Conservation (phyloP, 2,329 filamentous ascomycete genomes). For the Ophiostoma quercus region DNA sequence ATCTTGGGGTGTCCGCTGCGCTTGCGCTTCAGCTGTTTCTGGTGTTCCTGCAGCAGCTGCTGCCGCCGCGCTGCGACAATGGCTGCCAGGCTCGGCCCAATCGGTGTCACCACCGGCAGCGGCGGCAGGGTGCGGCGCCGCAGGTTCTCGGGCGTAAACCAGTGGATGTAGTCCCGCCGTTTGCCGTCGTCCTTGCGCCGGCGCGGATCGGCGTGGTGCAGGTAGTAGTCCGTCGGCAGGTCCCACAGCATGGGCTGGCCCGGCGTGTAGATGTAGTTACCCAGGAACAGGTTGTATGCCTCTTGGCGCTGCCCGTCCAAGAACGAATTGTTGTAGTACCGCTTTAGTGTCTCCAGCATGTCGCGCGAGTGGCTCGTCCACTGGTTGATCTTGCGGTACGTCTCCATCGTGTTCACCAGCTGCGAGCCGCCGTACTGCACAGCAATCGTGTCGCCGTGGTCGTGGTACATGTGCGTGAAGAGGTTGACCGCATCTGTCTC, state of each 20-base stretch:
- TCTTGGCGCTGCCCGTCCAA: slow-evolving; percentile 96
- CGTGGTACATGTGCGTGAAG: slow-evolving; percentile 97
- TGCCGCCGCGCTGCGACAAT: background rate
- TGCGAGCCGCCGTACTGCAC: slow-evolving; percentile 97
- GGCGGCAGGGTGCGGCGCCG: slow-evolving; percentile 57
- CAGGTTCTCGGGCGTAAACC: slow-evolving; percentile 75
- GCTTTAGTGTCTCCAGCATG: slow-evolving; percentile 98
- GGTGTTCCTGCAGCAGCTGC: slow-evolving; percentile 13
- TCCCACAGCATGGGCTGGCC: slow-evolving; percentile 97
- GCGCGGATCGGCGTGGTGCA: slow-evolving; percentile 82
- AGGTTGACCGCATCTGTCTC: slow-evolving; percentile 94
- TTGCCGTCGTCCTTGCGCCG: slow-evolving; percentile 50
- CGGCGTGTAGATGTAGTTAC: slow-evolving; percentile 84
- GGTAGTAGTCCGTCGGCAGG: slow-evolving; percentile 86
- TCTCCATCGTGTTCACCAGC: slow-evolving; percentile 98
- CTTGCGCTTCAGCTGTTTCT: slow-evolving; percentile 16
- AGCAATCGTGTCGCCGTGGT: slow-evolving; percentile 95
- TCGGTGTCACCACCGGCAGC: slow-evolving; percentile 27
- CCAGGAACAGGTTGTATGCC: slow-evolving; percentile 94
- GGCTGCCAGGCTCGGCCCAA: slow-evolving; percentile 46
- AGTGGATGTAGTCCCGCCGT: slow-evolving; percentile 67
- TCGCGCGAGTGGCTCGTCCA: slow-evolving; percentile 97
- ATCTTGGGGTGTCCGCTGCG: background rate
- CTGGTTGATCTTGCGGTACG: slow-evolving; percentile 97
- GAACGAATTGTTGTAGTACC: slow-evolving; percentile 97